Evolutionary conservation across 2,329 filamentous ascomycete genomes (phyloP).

Genomic region (Trichoderma oligosporum): DNA sequence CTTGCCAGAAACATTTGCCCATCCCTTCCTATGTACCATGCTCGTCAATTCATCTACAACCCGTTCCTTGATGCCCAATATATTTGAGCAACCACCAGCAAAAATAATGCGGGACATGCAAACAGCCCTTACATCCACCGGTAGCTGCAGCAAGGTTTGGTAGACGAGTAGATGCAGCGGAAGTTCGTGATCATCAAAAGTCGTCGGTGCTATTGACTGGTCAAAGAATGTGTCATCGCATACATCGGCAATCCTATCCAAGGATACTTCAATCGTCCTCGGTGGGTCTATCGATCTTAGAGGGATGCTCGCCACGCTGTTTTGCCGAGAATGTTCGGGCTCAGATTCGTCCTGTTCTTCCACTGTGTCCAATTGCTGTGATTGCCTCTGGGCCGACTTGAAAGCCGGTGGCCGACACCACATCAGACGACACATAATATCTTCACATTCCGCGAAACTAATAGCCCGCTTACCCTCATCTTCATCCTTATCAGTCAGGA

Average conservation of each 20-base stretch:
- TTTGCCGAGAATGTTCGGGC: constrained; percentile 27
- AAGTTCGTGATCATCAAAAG: constrained; percentile 83
- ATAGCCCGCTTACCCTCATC: constrained; percentile 40
- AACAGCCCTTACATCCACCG: constrained; percentile 74
- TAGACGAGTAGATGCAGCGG: constrained; percentile 76
- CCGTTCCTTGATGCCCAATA: constrained; percentile 75
- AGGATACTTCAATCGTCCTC: constrained; percentile 60
- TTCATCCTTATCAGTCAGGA: constrained; percentile 30
- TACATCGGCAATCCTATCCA: constrained; percentile 66
- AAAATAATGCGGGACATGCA: constrained; percentile 91
- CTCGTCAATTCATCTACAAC: constrained; percentile 70
- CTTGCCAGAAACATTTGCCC: constrained; percentile 72
- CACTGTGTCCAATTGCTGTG: constrained; percentile 44
- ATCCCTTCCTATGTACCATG: constrained; percentile 66
- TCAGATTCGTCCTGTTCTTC: constrained; percentile 56
- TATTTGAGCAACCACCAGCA: constrained; percentile 72
- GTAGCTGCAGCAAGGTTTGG: constrained; percentile 67
- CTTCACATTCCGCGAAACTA: constrained; percentile 77
- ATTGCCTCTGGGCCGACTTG: constrained; percentile 36
- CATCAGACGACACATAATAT: constrained; percentile 67
- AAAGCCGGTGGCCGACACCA: constrained; percentile 60
- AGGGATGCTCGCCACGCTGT: constrained; percentile 39
- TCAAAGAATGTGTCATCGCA: constrained; percentile 74
- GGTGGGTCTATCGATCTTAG: constrained; percentile 48
- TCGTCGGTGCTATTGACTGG: constrained; percentile 44